phyloP scores from a whole-genome alignment of 805 yeast genomes.

The Wickerhamomyces ciferrii region DNA sequence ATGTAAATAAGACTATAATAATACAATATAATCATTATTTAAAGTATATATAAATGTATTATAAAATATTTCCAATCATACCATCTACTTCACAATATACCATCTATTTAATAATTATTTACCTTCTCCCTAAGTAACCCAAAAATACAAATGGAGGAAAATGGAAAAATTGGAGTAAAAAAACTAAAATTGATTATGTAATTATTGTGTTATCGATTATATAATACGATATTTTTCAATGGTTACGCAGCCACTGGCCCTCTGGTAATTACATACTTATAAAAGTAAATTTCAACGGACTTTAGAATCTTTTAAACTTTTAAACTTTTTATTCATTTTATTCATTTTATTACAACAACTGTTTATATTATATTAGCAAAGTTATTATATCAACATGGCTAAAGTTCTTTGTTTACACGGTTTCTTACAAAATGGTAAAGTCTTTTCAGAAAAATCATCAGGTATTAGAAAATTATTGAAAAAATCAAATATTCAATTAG shows the following conservation, averaged over 20 bases:
- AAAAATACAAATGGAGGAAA: no score
- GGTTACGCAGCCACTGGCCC: background rate
- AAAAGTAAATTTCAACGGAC: background rate
- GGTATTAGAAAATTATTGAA: slow-evolving; percentile 78
- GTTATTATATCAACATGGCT: slow-evolving; percentile 15
- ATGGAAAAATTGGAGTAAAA: no score
- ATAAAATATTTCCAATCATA: no score
- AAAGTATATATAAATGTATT: no score
- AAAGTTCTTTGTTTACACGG: slow-evolving; percentile 89
- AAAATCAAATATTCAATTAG: slow-evolving; percentile 59
- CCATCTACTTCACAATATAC: no score
- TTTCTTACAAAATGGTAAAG: slow-evolving; percentile 76
- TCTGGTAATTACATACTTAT: no score
- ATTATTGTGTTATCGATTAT: no score
- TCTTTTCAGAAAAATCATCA: slow-evolving; percentile 84
- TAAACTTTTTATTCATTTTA: background rate
- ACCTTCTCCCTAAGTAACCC: no score
- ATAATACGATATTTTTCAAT: background rate
- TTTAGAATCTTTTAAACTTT: background rate
- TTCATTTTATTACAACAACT: background rate
- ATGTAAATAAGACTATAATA: no score
- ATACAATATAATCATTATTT: no score
- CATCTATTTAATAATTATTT: no score
- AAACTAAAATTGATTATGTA: no score
- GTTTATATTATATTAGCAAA: background rate